Conservation (phyloP, 1,284 basidiomycete genomes). For the Fomitopsis schrenkii region DNA sequence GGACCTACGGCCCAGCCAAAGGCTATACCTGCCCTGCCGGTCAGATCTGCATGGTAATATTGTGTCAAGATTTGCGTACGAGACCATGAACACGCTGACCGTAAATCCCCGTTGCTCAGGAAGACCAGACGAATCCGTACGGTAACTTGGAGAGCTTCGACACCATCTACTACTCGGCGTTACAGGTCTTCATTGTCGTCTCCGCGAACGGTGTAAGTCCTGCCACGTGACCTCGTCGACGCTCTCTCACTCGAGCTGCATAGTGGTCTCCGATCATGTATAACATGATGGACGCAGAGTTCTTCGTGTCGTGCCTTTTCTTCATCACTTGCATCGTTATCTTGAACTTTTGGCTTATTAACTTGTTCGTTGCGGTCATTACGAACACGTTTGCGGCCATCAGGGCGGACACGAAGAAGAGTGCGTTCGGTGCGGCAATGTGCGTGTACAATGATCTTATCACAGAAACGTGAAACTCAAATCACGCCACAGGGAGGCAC, state of each 20-base stretch:
- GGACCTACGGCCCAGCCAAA: constrained; percentile 38
- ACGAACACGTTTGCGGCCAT: constrained; percentile 94
- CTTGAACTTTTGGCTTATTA: constrained; percentile 93
- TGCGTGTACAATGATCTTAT: constrained; percentile 25
- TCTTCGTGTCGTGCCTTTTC: constrained; percentile 83
- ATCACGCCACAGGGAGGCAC: constrained; percentile 25
- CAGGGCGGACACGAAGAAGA: constrained; percentile 83
- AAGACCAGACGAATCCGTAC: constrained; percentile 64
- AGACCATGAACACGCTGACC: background rate
- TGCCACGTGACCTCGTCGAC: background rate
- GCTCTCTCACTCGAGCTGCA: background rate
- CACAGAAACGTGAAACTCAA: background rate
- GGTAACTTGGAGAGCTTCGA: constrained; percentile 82
- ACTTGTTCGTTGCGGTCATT: constrained; percentile 94
- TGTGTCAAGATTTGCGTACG: background rate
- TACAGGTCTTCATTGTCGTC: constrained; percentile 87
- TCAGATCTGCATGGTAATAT: constrained; percentile 65
- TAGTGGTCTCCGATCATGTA: constrained; percentile 88
- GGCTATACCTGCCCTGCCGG: constrained; percentile 84
- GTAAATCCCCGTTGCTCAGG: constrained; percentile 30
- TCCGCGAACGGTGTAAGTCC: constrained; percentile 68
- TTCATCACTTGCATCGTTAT: constrained; percentile 85
- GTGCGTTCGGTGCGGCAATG: constrained; percentile 87
- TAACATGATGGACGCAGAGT: constrained; percentile 88
- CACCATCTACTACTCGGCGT: constrained; percentile 77